Percentiles rank a stretch among this genome's conserved stretches.
phyloP scores from a whole-genome alignment of 371 early-diverging fungal species.

The Mucor circinelloides region DNA sequence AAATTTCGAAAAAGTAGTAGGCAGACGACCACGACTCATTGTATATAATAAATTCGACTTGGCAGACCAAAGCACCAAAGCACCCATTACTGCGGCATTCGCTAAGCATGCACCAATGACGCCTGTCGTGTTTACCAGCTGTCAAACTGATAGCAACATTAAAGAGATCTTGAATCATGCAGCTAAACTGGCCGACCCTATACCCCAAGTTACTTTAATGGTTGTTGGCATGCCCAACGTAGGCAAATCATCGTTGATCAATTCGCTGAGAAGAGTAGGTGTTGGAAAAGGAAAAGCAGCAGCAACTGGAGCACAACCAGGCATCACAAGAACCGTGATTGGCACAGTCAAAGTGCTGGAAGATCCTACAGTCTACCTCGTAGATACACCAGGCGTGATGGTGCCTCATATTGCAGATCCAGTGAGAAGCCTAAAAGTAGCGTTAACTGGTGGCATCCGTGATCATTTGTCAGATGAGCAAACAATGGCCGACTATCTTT shows the following conservation, averaged over 20 bases:
- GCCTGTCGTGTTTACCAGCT: slow-evolving; percentile 74
- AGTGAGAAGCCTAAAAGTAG: slow-evolving; percentile 74
- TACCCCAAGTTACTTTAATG: slow-evolving; percentile 67
- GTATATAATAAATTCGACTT: slow-evolving; percentile 95
- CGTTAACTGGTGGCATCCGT: slow-evolving; percentile 86
- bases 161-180: slow-evolving; percentile 67
- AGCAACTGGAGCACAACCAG: slow-evolving; percentile 85
- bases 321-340: slow-evolving; percentile 85
- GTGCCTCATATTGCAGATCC: slow-evolving; percentile 83
- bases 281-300: slow-evolving; percentile 81
- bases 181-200: slow-evolving; percentile 49
- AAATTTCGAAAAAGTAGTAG: slow-evolving; percentile 76
- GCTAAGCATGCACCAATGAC: slow-evolving; percentile 50
- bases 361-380: slow-evolving; percentile 84
- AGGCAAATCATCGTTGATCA: slow-evolving; percentile 93
- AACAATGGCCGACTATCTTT: slow-evolving; percentile 86
- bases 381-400: slow-evolving; percentile 94
- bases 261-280: slow-evolving; percentile 78
- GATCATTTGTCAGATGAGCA: slow-evolving; percentile 83
- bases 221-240: slow-evolving; percentile 97
- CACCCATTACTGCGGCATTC: slow-evolving; percentile 56
- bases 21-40: slow-evolving; percentile 70
- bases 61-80: slow-evolving; percentile 60
- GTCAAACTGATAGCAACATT: slow-evolving; percentile 63
- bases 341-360: slow-evolving; percentile 85